A percentile compares a stretch with the other conserved stretches of the same genome.
Conservation (phyloP, 2,329 filamentous ascomycete species). For the Xylaria sp. region DNA sequence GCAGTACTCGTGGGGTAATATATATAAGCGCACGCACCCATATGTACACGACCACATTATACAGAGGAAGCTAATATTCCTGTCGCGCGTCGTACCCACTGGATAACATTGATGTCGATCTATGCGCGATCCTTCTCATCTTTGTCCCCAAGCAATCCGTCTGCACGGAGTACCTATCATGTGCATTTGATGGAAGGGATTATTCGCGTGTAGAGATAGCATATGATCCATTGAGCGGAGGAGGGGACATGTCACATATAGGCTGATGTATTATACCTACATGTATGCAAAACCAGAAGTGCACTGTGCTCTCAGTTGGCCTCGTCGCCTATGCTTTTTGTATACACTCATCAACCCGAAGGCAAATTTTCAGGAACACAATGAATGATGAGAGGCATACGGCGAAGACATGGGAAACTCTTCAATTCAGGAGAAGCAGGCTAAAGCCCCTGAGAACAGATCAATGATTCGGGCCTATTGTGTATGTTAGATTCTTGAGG, state of each 20-base stretch:
- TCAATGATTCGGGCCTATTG: neutral
- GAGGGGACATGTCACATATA: constrained; percentile 16
- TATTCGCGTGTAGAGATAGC: constrained; percentile 1
- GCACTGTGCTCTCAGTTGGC: neutral
- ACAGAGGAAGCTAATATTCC: constrained; percentile 13
- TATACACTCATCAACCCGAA: neutral
- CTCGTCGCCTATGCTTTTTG: neutral
- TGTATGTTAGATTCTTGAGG: neutral
- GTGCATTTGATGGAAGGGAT: constrained; percentile 5
- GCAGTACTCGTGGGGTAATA: constrained; percentile 14
- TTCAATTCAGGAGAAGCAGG: neutral
- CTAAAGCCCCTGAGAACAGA: neutral
- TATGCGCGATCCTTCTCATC: neutral
- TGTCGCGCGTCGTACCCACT: neutral
- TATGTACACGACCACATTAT: neutral
- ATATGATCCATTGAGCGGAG: neutral
- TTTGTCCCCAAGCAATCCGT: neutral
- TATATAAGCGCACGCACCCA: neutral
- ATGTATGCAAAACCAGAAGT: neutral
- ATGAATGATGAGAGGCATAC: neutral
- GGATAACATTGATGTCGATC: neutral
- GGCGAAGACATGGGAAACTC: neutral
- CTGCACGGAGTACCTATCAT: neutral
- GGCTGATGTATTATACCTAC: constrained; percentile 20
- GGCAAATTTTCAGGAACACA: neutral